These are phyloP conservation scores for Sarocladiaceae sp. DNA, from an alignment of 2,329 filamentous ascomycete genomes.

Conservation along the genomic window DNA sequence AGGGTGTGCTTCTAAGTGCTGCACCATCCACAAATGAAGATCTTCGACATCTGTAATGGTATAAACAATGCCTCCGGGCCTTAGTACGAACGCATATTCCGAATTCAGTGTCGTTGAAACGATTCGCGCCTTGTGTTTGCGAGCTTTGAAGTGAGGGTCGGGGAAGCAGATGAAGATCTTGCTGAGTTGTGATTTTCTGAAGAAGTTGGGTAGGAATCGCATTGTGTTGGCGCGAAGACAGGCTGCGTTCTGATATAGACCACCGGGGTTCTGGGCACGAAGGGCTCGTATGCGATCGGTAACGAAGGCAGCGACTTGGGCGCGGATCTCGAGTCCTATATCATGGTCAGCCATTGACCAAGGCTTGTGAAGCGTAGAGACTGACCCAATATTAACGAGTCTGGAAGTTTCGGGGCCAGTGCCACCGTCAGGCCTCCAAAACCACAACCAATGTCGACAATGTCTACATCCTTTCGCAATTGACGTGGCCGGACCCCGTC, in stretches of 20 bases:
- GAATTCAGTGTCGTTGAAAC: slow-evolving; percentile 83
- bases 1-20: slow-evolving; percentile 73
- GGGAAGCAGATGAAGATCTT: slow-evolving; percentile 99
- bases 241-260: slow-evolving; percentile 77
- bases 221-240: slow-evolving; percentile 93
- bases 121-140: slow-evolving; percentile 96
- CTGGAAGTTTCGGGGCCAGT: slow-evolving; percentile 74
- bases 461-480: slow-evolving; percentile 66
- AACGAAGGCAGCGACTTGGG: slow-evolving; percentile 85
- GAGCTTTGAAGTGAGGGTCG: slow-evolving; percentile 94
- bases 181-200: slow-evolving; percentile 71
- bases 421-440: slow-evolving; percentile 90
- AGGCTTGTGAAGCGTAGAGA: slow-evolving; percentile 10
- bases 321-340: slow-evolving; percentile 85
- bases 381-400: slow-evolving; percentile 77
- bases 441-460: slow-evolving; percentile 95
- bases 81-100: slow-evolving; percentile 86
- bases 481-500: slow-evolving; percentile 21
- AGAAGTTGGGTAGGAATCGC: slow-evolving; percentile 99
- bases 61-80: slow-evolving; percentile 82
- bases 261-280: slow-evolving; percentile 56
- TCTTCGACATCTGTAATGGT: slow-evolving; percentile 98
- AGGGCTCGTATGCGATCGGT: slow-evolving; percentile 82
- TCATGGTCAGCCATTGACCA: slow-evolving; percentile 13
- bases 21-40: slow-evolving; percentile 88